These are phyloP conservation scores for Beta corolliflora DNA, from an alignment of 179 eudicot species.

Conservation along the genomic window DNA sequence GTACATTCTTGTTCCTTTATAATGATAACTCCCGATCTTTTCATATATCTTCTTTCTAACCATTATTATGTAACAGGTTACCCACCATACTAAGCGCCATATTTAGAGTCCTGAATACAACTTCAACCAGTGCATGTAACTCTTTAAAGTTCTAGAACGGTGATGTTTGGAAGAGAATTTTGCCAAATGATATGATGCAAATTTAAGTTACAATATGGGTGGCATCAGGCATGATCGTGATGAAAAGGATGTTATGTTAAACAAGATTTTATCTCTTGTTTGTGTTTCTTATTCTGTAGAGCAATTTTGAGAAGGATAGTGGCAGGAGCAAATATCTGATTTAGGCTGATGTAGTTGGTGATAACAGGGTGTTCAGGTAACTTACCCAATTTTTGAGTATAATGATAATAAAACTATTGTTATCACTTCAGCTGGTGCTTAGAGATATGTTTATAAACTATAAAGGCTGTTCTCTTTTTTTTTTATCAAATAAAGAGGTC, in stretches of 20 bases:
- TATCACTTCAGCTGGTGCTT: too few species aligned
- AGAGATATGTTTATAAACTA: too few species aligned
- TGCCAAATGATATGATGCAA: neutral
- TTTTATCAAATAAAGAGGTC: too few species aligned
- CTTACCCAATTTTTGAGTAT: conserved; percentile 13
- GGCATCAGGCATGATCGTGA: neutral
- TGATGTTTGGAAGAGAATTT: neutral
- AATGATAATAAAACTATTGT: neutral
- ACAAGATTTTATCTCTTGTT: neutral
- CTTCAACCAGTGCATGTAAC: neutral
- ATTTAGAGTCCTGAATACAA: neutral
- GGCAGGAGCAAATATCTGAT: neutral
- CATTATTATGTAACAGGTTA: neutral
- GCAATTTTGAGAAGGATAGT: neutral
- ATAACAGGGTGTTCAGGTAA: conserved; percentile 18
- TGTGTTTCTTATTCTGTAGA: neutral
- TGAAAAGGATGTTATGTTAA: neutral
- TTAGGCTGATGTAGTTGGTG: conserved; percentile 11
- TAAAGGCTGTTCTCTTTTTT: too few species aligned
- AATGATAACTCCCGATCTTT: too few species aligned
- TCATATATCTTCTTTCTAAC: neutral
- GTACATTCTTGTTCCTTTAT: conserved; percentile 26
- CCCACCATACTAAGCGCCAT: neutral
- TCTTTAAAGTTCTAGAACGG: neutral
- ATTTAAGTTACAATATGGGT: neutral